These are phyloP conservation scores for Boletus patriciae DNA, from an alignment of 768 basidiomycete genomes.

Conservation along the genomic window DNA sequence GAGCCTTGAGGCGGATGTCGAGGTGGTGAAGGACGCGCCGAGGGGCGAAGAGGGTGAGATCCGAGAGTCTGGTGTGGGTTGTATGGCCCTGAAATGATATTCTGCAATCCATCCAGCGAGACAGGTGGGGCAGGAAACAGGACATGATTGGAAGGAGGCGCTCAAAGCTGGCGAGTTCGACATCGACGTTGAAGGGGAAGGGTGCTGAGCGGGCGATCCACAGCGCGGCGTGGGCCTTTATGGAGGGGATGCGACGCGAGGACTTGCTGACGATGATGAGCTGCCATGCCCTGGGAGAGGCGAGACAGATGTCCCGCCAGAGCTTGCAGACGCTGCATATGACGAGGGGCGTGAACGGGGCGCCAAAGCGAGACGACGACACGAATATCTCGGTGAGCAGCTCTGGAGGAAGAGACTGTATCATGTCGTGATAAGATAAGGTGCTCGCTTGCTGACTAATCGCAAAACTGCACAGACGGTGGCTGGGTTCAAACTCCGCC, in stretches of 20 bases:
- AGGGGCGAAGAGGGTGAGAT: conserved; percentile 21
- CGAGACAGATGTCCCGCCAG: conserved; percentile 57
- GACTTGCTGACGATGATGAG: conserved; percentile 51
- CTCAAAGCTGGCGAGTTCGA: conserved; percentile 49
- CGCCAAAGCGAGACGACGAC: conserved; percentile 39
- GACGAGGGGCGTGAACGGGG: conserved; percentile 48
- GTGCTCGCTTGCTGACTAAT: conserved; percentile 37
- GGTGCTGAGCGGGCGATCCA: conserved; percentile 57
- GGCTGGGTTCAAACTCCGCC: conserved; percentile 38
- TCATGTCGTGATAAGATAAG: neutral
- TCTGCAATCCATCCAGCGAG: conserved; percentile 57
- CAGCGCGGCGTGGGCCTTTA: conserved; percentile 48
- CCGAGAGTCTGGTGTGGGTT: conserved; percentile 30
- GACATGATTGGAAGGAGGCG: conserved; percentile 62
- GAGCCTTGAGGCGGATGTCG: conserved; percentile 22
- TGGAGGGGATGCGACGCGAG: conserved; percentile 34
- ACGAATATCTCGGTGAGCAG: conserved; percentile 63
- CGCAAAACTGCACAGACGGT: conserved; percentile 41
- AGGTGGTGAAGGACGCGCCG: conserved; percentile 32
- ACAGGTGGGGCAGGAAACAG: conserved; percentile 54
- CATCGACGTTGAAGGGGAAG: conserved; percentile 54
- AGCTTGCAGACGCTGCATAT: conserved; percentile 55
- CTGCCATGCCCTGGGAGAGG: conserved; percentile 64
- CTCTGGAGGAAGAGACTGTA: conserved; percentile 53
- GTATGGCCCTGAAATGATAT: conserved; percentile 40